Percentiles rank a stretch among this genome's conserved stretches.
phyloP scores from a whole-genome alignment of 257 asterid genomes.

The Schizonepeta tenuifolia region DNA sequence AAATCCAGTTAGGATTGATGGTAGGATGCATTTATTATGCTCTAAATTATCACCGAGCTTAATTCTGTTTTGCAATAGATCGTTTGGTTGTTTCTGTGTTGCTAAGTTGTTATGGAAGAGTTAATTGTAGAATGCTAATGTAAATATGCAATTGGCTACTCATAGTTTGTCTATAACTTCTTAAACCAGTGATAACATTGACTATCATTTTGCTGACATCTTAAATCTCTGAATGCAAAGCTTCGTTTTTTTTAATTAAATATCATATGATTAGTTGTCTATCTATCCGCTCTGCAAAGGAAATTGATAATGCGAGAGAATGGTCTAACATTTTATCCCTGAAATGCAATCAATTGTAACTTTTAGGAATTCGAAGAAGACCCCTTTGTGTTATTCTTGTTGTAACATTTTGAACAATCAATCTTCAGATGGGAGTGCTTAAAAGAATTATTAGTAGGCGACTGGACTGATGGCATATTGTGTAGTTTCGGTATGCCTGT shows the following conservation, averaged over 20 bases:
- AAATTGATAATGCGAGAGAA: background rate
- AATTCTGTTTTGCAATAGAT: background rate
- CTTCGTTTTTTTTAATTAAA: background rate
- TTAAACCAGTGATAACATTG: background rate
- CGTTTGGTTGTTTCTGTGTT: background rate
- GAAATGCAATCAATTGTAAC: background rate
- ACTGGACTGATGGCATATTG: constrained; percentile 85
- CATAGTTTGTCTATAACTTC: background rate
- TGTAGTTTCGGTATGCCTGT: constrained; percentile 97
- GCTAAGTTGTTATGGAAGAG: background rate
- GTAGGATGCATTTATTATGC: background rate
- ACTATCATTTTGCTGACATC: background rate
- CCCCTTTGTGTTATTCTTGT: constrained; percentile 13
- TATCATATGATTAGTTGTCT: background rate
- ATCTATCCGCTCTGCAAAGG: background rate
- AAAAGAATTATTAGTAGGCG: constrained; percentile 71
- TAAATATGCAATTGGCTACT: background rate
- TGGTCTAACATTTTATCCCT: background rate
- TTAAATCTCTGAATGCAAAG: background rate
- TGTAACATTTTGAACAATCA: constrained; percentile 22
- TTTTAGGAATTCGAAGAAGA: background rate
- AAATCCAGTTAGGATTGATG: background rate
- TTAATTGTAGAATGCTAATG: background rate
- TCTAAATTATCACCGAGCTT: background rate
- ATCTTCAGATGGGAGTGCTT: constrained; percentile 91